Evolutionary conservation across 805 yeast species (phyloP), one percentile per base, ranked within the genome.

Genomic region (Candida nemodendra): DNA sequence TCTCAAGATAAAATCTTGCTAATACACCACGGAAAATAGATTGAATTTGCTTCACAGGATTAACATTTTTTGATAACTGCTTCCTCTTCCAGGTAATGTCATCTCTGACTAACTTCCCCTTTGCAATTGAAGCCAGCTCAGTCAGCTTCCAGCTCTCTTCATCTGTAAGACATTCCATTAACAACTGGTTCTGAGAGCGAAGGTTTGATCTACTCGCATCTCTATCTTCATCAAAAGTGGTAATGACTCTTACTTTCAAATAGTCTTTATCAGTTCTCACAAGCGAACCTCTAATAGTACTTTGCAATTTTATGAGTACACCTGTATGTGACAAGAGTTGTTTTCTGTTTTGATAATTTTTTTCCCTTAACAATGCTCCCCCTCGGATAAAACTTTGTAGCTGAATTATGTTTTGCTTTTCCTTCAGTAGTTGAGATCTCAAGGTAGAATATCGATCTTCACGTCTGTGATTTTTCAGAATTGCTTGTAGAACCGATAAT

Each of bases 21-120:
- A 81, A 62, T 5, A 81, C 74, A 18, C 91, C 95, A 47, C 89
- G 71, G 38, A 81, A 64, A 5, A 62, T 48, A 0, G 85, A 71
- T 58, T 86, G 93, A 3, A 84, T 44, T 2, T 57, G 54, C 2
- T 69, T 52, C 2, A 79, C 51, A 2, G 65, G 51, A 16, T 45
- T 44, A n/a, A 45, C 50, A 22, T 52, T 31, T 27, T 35, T 34
- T 18, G 42, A 43, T 9, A 66, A 37, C 13, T 46, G 37, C 9
- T 23, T 24, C 23, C 44, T 53, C 12, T 48, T 45, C 7, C 29
- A 14, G 0, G 14, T 31, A 4, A 70, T 38, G 8, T 54, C 48
- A 1, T 42, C 50, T 45, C 81, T 59, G 0, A 65, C 53, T 9
- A 56, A 37, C 21, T 60, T 58, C 1, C 80, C 81, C 42, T 77